Conservation (phyloP, 768 basidiomycete genomes). For the Phylloporus scabripes region DNA sequence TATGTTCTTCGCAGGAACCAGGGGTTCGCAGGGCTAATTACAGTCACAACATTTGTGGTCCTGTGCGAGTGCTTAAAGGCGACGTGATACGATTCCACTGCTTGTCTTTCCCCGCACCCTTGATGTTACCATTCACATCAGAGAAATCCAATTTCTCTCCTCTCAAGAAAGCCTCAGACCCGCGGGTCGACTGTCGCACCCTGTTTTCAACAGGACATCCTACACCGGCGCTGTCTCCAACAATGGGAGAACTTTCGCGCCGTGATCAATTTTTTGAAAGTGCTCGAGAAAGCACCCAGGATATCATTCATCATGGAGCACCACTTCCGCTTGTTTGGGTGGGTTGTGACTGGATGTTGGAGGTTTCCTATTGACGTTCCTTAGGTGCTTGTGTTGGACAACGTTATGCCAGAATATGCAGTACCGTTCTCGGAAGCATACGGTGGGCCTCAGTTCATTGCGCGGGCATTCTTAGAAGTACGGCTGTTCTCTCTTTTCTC, state of each 20-base stretch:
- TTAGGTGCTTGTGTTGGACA: slow-evolving; percentile 24
- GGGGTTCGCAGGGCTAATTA: not conserved
- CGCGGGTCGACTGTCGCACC: slow-evolving; percentile 19
- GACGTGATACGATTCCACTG: not conserved
- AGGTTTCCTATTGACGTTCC: not conserved
- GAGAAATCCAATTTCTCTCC: slow-evolving; percentile 13
- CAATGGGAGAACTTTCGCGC: not conserved
- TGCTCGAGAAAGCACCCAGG: slow-evolving; percentile 7
- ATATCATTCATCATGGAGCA: slow-evolving; percentile 15
- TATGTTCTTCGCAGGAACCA: not conserved
- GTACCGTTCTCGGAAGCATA: slow-evolving; percentile 24
- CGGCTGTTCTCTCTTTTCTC: not conserved
- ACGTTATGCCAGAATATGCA: slow-evolving; percentile 26
- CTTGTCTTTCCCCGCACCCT: slow-evolving; percentile 5
- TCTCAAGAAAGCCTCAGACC: slow-evolving; percentile 12
- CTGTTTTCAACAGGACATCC: slow-evolving; percentile 11
- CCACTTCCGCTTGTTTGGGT: slow-evolving; percentile 28
- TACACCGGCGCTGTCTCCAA: not conserved
- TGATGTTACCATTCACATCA: slow-evolving; percentile 13
- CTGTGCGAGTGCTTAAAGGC: slow-evolving; percentile 4
- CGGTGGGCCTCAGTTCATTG: slow-evolving; percentile 25
- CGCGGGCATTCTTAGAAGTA: slow-evolving; percentile 24
- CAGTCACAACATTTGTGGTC: not conserved
- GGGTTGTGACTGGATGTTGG: not conserved
- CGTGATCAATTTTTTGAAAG: slow-evolving; percentile 3